Conservation (phyloP, 306 rosid species). For the Geum urbanum region DNA sequence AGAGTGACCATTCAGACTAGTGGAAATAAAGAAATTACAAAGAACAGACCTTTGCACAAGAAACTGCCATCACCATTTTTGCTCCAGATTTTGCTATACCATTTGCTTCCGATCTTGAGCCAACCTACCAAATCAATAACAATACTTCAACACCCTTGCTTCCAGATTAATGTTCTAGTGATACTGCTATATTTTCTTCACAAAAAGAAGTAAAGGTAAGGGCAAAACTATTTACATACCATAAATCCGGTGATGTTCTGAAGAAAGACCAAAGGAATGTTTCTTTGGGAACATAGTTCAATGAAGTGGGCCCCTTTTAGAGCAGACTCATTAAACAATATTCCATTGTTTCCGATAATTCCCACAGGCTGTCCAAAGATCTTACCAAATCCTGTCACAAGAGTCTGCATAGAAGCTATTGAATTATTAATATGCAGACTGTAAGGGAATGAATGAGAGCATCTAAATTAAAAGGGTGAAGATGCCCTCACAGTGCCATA, state of each 20-base stretch:
- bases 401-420: conserved; percentile 62
- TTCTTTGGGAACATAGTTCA: conserved; percentile 76
- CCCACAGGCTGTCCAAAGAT: conserved; percentile 95
- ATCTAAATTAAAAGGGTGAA: conserved; percentile 26
- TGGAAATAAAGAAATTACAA: neutral
- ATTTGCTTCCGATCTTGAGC: conserved; percentile 90
- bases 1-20: no score
- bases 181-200: neutral
- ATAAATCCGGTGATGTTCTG: conserved; percentile 97
- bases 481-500: conserved; percentile 89
- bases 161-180: neutral
- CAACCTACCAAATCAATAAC: conserved; percentile 56
- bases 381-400: conserved; percentile 89
- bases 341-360: conserved; percentile 90
- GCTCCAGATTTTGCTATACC: conserved; percentile 97
- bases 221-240: conserved; percentile 69
- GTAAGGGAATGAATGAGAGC: conserved; percentile 14
- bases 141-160: conserved; percentile 1
- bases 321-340: conserved; percentile 89
- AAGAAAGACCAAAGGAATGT: conserved; percentile 89
- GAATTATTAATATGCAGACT: conserved; percentile 3
- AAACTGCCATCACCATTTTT: conserved; percentile 99
- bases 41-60: conserved; percentile 86
- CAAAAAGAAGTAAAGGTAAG: conserved; percentile 11
- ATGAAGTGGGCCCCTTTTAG: conserved; percentile 95